Conservation (phyloP, 2,329 filamentous ascomycete species). For the Emergomyces orientalis region DNA sequence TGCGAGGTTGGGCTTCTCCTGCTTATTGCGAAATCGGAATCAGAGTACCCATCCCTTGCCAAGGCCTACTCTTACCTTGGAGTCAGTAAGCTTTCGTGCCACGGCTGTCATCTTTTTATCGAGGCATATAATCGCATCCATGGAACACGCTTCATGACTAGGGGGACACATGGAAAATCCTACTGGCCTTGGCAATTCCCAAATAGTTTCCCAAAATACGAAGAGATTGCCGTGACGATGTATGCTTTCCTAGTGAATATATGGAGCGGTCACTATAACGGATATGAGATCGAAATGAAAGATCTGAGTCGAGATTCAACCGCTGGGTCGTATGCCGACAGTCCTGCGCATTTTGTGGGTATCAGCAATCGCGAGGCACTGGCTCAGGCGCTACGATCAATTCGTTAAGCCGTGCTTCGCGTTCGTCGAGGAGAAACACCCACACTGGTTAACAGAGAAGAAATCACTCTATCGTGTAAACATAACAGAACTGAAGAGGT, state of each 20-base stretch:
- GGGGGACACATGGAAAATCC: background rate
- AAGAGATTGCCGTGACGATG: background rate
- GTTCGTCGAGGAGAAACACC: background rate
- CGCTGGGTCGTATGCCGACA: background rate
- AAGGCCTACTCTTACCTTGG: conserved; percentile 6
- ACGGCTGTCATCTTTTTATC: conserved; percentile 1
- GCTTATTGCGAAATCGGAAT: background rate
- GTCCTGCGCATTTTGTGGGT: background rate
- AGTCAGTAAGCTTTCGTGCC: background rate
- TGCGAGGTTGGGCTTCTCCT: conserved; percentile 1
- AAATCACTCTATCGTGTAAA: too few relatives aligned
- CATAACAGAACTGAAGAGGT: background rate
- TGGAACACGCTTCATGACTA: background rate
- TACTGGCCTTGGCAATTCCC: conserved; percentile 6
- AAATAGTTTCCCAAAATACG: background rate
- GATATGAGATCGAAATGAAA: background rate
- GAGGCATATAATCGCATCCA: conserved; percentile 2
- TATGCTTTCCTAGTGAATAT: background rate
- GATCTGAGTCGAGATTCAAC: background rate
- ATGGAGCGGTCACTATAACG: background rate
- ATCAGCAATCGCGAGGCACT: background rate
- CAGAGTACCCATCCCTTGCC: background rate
- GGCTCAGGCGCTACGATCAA: background rate
- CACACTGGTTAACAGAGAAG: too few relatives aligned
- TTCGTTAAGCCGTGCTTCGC: background rate